Evolutionary conservation across 2,329 filamentous ascomycete genomes (phyloP), one percentile per base, ranked within the genome.

Genomic region (Fusarium siculi): DNA sequence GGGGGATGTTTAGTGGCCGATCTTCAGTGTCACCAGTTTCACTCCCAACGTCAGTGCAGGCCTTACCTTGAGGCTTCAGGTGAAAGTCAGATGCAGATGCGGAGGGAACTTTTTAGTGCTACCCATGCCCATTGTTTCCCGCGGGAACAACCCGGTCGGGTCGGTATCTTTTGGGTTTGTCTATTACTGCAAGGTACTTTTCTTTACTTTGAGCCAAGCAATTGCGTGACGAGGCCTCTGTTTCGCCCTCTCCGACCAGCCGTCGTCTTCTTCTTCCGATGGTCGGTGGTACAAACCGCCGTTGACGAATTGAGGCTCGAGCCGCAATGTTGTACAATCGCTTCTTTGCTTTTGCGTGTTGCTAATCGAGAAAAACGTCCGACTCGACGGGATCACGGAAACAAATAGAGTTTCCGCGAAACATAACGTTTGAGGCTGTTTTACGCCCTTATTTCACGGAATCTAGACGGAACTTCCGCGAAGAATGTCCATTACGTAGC

Each of bases 1-100:
- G 25, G 63, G 63, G 57, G n/a, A 52, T 60, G 23, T 55, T 39
- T 47, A 58, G 58, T 61, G 40, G 66, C 44, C 40, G 66, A 69
- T 70, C 66, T 23, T 55, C 21, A 58, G 50, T 52, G 40, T 57
- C 36, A 52, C 44, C 40, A 44, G 52, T 64, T 58, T 69, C 34
- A 69, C 40, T n/a, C 28, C 25, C 34, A 55, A 40, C 15, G 39
- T 60, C 62, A 62, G 54, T 52, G 54, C 62, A 43, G 46, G 28
- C 43, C 30, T 52, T 32, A 43, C 54, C 37, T 54, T 40, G 16
- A 61, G 43, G 34, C 42, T 54, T 44, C 36, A 53, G 43, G 34
- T 68, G 37, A 19, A 56, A 44, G 39, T 44, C 16, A 47, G 43
- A 32, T 37, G 54, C 32, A 37, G n/a, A 46, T 34, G 50, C 5